Evolutionary conservation across 805 yeast genomes (phyloP).

Genomic region (Yarrowia keelungensis): DNA sequence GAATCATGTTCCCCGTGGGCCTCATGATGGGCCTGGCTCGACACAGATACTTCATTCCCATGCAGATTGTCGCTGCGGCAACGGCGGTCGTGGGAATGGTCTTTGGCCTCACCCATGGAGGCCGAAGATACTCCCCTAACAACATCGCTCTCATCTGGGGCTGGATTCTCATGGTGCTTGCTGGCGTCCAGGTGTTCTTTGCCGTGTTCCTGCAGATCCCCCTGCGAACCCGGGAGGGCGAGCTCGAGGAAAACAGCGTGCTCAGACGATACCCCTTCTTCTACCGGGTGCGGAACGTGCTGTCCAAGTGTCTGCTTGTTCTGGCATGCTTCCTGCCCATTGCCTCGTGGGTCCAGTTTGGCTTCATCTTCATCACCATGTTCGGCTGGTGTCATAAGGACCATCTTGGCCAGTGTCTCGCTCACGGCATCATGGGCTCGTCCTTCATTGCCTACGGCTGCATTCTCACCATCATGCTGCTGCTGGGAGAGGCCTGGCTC

Average conservation of each 20-base stretch:
- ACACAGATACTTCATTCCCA: constrained; percentile 50
- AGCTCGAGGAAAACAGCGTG: constrained; percentile 47
- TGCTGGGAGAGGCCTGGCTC: constrained; percentile 68
- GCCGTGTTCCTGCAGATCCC: constrained; percentile 49
- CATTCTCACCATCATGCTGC: constrained; percentile 67
- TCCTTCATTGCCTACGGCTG: constrained; percentile 84
- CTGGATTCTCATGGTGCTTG: constrained; percentile 48
- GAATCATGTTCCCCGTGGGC: constrained; percentile 53
- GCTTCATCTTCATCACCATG: constrained; percentile 81
- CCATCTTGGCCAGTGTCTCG: constrained; percentile 93
- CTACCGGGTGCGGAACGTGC: constrained; percentile 47
- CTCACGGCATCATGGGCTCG: constrained; percentile 97
- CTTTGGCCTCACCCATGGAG: constrained; percentile 52
- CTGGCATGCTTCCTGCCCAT: constrained; percentile 52
- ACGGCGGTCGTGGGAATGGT: constrained; percentile 52
- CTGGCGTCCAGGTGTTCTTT: constrained; percentile 48
- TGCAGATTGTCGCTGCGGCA: constrained; percentile 50
- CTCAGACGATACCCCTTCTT: constrained; percentile 49
- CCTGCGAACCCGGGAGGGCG: constrained; percentile 21
- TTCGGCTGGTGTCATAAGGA: constrained; percentile 80
- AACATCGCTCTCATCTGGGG: constrained; percentile 51
- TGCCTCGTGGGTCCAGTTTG: constrained; percentile 77
- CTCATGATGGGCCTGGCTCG: constrained; percentile 53
- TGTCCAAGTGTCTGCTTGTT: constrained; percentile 44
- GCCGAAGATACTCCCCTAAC: constrained; percentile 49